A percentile compares a stretch with the other conserved stretches of the same genome.
phyloP scores from a whole-genome alignment of 1,139 yeast genomes.

The Protomyces gravidus region DNA sequence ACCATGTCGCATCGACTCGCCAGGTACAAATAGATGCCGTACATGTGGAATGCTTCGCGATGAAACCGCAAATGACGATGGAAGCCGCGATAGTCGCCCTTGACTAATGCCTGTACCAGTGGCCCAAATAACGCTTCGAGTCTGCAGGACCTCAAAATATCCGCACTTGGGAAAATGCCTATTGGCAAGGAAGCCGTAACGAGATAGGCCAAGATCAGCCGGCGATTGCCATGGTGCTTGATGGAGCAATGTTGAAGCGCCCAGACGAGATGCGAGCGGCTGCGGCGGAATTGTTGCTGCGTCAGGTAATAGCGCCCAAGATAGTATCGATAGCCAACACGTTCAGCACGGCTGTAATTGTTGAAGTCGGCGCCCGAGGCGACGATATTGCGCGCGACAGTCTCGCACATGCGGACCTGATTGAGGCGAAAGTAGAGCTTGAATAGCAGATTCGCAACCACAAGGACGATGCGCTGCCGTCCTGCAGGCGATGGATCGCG shows the following conservation, averaged over 20 bases:
- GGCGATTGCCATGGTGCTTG: constrained; percentile 33
- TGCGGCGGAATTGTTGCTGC: constrained; percentile 50
- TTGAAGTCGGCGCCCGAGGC: constrained; percentile 39
- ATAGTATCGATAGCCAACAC: constrained; percentile 62
- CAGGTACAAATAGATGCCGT: constrained; percentile 38
- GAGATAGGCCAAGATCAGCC: constrained; percentile 49
- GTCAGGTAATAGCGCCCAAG: constrained; percentile 63
- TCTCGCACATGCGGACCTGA: constrained; percentile 30
- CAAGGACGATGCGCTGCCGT: constrained; percentile 18
- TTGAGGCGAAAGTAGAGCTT: constrained; percentile 30
- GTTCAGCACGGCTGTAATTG: constrained; percentile 46
- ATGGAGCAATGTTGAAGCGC: constrained; percentile 51
- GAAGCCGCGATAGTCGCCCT: constrained; percentile 38
- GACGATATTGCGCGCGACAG: constrained; percentile 28
- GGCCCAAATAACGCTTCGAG: constrained; percentile 38
- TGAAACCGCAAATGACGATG: constrained; percentile 37
- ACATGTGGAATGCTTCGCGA: constrained; percentile 36
- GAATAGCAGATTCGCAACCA: constrained; percentile 29
- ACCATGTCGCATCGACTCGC: constrained; percentile 37
- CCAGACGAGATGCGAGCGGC: constrained; percentile 61
- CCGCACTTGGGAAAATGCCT: constrained; percentile 40
- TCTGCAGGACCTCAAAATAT: constrained; percentile 36
- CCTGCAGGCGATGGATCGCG: not conserved
- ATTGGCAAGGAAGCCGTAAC: constrained; percentile 49
- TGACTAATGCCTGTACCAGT: constrained; percentile 36